Evolutionary conservation across 305 asterid genomes (phyloP), one percentile per base, ranked within the genome.

Genomic region (Rubia balearica): DNA sequence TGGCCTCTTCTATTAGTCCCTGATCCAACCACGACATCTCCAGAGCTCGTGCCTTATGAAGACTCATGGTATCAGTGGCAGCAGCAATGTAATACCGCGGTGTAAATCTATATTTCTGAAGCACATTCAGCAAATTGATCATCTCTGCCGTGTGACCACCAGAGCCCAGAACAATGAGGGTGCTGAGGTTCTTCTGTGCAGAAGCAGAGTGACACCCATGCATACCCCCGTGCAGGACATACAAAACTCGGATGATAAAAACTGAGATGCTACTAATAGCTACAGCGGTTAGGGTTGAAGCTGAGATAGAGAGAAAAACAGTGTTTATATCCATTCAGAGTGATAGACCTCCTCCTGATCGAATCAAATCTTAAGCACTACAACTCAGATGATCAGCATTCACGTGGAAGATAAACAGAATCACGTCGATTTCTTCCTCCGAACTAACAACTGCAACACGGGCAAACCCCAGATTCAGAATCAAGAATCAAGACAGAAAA

Each of bases 61-160:
- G 92, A 72, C 97, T 90, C 98, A 93, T 91, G 67, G 88, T 89
- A 85, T 93, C 98, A 68, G 97, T 91, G 57, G 96, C 96, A 75
- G 98, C 98, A 67, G 96, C 98, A 59, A 93, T 77, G 75, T 89
- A 93, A 74, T 83, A 85, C 67, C 96, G 87, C 1, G 95, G 90
- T 77, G 78, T 80, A 77, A 91, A 86, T 82, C 80, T 83, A 38
- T 85, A 85, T 75, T 81, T 84, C 83, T 87, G 86, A 81, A 92
- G 81, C 70, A 82, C 93, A 62, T 79, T 77, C 40, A 93, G 83
- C 70, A 93, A 79, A 73, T 89, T 87, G 76, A 93, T 63, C 98
- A 93, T 90, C 81, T 93, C 98, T 3, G 98, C 97, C 3, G 98
- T 90, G 84, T 93, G 98, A 38, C 98, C 98, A 69, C 98, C 97